A percentile compares a stretch with the other conserved stretches of the same genome.
phyloP scores from a whole-genome alignment of 2,329 filamentous ascomycete species.

The Cordyceps fumosorosea region DNA sequence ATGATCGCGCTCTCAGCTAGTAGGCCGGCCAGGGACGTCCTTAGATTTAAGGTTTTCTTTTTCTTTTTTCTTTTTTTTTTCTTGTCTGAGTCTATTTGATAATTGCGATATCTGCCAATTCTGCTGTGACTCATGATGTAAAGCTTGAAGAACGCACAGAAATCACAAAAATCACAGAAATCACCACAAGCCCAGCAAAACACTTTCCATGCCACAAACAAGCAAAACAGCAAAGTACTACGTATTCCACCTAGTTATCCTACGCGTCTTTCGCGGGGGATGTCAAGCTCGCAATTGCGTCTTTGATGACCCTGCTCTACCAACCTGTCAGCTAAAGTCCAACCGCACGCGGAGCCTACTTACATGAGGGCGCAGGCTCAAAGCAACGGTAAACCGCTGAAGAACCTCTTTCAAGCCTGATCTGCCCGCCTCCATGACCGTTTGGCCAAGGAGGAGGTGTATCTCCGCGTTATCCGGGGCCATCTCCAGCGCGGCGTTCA shows the following conservation, averaged over 20 bases:
- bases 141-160: no score
- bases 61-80: no score
- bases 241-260: neutral
- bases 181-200: no score
- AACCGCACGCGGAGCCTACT: neutral
- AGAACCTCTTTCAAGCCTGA: neutral
- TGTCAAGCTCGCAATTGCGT: neutral
- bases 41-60: no score
- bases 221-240: neutral
- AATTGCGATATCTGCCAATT: no score
- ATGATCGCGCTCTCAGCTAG: no score
- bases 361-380: slow-evolving; percentile 1
- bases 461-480: neutral
- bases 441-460: neutral
- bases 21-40: no score
- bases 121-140: no score
- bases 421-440: neutral
- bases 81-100: no score
- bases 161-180: no score
- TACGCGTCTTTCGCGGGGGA: neutral
- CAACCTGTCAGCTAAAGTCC: neutral
- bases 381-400: neutral
- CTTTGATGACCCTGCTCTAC: neutral
- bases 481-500: neutral
- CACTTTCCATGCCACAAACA: no score